phyloP scores from a whole-genome alignment of 2,329 filamentous ascomycete genomes.

The Xylaria arbuscula region DNA sequence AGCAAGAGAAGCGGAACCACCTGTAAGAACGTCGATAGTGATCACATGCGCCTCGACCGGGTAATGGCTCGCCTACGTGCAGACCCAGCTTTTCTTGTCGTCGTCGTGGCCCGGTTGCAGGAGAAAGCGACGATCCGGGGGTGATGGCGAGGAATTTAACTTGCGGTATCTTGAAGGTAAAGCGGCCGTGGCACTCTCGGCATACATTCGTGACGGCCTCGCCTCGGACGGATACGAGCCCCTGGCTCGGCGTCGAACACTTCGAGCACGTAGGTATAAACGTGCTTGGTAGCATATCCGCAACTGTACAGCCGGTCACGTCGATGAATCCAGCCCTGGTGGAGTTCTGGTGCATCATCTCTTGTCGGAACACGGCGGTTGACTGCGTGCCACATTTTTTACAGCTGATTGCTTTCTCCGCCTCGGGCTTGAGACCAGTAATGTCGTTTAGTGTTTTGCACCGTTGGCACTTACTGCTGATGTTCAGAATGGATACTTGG shows the following conservation, averaged over 20 bases:
- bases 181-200: slow-evolving; percentile 81
- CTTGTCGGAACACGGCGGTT: slow-evolving; percentile 68
- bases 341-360: slow-evolving; percentile 78
- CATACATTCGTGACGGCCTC: slow-evolving; percentile 80
- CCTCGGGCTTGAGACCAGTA: slow-evolving; percentile 69
- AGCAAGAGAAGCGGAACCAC: slow-evolving; percentile 75
- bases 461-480: slow-evolving; percentile 81
- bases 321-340: slow-evolving; percentile 83
- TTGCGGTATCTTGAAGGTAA: slow-evolving; percentile 82
- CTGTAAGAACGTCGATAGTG: slow-evolving; percentile 70
- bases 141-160: slow-evolving; percentile 81
- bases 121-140: slow-evolving; percentile 58
- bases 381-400: slow-evolving; percentile 68
- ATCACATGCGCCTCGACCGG: slow-evolving; percentile 63
- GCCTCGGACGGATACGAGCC: slow-evolving; percentile 77
- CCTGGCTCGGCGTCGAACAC: slow-evolving; percentile 77
- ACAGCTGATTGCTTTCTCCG: slow-evolving; percentile 64
- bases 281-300: slow-evolving; percentile 81
- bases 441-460: slow-evolving; percentile 81
- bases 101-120: slow-evolving; percentile 56
- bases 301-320: slow-evolving; percentile 76
- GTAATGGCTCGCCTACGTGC: slow-evolving; percentile 66
- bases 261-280: slow-evolving; percentile 82
- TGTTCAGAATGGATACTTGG: slow-evolving; percentile 72
- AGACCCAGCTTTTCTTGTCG: slow-evolving; percentile 67